Percentiles rank a stretch among this genome's conserved stretches.
Conservation (phyloP, 148 eudicot species). For the Gaultheria prostrata region DNA sequence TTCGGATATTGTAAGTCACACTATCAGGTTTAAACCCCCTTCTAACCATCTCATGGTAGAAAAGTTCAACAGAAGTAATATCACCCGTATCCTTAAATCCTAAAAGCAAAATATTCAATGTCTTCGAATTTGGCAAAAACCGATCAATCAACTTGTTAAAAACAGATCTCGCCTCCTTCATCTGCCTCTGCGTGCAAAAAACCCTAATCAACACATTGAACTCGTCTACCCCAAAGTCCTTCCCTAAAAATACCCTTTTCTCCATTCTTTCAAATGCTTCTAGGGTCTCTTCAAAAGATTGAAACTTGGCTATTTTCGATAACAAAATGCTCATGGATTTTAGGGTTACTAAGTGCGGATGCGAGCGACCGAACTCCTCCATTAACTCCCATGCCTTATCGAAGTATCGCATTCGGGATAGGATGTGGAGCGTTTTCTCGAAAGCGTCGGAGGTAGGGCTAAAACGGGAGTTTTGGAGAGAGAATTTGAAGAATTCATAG, state of each 20-base stretch:
- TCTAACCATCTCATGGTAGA: conserved; percentile 80
- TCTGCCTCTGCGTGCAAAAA: conserved; percentile 78
- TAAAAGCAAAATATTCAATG: conserved; percentile 87
- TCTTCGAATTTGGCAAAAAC: conserved; percentile 61
- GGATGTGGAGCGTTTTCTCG: conserved; percentile 83
- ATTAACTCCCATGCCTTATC: conserved; percentile 81
- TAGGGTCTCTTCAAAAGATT: conserved; percentile 70
- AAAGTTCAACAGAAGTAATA: conserved; percentile 71
- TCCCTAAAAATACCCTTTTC: conserved; percentile 46
- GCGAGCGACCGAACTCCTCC: conserved; percentile 43
- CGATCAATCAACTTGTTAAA: conserved; percentile 59
- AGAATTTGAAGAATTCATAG: conserved; percentile 66
- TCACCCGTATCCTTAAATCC: conserved; percentile 87
- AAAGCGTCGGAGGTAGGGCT: conserved; percentile 67
- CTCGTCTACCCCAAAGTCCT: conserved; percentile 67
- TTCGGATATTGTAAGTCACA: conserved; percentile 74
- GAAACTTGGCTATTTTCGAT: conserved; percentile 67
- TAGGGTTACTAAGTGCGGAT: conserved; percentile 58
- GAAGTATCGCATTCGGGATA: conserved; percentile 80
- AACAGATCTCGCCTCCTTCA: conserved; percentile 83
- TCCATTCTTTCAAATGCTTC: conserved; percentile 85
- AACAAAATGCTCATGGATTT: conserved; percentile 85
- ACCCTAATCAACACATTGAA: conserved; percentile 76
- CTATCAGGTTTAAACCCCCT: conserved; percentile 79
- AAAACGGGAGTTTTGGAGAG: conserved; percentile 35